Conservation (phyloP, 805 yeast genomes). For the Metschnikowia cubensis region DNA sequence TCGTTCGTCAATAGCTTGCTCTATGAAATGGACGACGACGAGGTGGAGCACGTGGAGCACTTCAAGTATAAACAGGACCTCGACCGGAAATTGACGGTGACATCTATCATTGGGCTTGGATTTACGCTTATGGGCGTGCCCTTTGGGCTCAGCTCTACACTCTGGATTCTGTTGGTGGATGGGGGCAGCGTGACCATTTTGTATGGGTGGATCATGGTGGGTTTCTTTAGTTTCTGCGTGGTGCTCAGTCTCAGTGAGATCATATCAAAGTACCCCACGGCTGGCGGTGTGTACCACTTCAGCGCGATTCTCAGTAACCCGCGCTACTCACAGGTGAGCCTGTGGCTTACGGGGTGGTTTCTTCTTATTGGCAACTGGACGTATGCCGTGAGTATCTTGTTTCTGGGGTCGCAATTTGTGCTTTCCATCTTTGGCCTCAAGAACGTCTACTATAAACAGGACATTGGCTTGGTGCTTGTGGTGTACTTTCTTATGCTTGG, state of each 20-base stretch:
- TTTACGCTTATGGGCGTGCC: constrained; percentile 83
- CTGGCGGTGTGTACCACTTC: constrained; percentile 74
- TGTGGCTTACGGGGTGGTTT: constrained; percentile 81
- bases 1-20: constrained; percentile 13
- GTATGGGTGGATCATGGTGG: constrained; percentile 70
- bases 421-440: constrained; percentile 62
- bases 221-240: constrained; percentile 58
- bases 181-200: constrained; percentile 76
- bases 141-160: constrained; percentile 68
- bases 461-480: constrained; percentile 50
- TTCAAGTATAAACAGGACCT: constrained; percentile 72
- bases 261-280: constrained; percentile 70
- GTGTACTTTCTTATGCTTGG: constrained; percentile 55
- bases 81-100: constrained; percentile 61
- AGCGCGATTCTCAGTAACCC: constrained; percentile 66
- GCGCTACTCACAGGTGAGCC: constrained; percentile 50
- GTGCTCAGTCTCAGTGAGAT: constrained; percentile 75
- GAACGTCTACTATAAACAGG: constrained; percentile 54
- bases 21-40: constrained; percentile 38
- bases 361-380: constrained; percentile 73
- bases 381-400: constrained; percentile 67
- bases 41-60: constrained; percentile 58
- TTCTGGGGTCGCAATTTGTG: constrained; percentile 73
- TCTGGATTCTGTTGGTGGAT: constrained; percentile 66
- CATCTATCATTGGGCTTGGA: constrained; percentile 72